Base-by-base conservation (phyloP, 495 filamentous ascomycete genomes). In the Neurospora sp. region DNA sequence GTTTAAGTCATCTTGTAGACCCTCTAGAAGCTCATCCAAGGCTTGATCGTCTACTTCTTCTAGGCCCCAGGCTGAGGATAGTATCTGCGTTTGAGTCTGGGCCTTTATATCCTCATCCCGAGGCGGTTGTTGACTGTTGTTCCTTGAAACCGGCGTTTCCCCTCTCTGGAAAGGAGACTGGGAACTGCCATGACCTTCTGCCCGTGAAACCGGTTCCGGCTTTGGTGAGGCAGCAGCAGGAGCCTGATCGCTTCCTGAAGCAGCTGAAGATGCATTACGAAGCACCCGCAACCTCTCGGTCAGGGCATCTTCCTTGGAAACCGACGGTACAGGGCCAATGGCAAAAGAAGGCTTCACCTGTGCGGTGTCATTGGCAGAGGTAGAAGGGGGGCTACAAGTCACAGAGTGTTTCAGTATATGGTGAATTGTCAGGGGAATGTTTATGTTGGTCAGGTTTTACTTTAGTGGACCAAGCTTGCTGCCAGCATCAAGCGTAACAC, bases 231-330 rank as follows among this genome's bases (percentile, higher is more conserved):
- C 31, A 35, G 35, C 35, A 35, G 35, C 35, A 35, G 35, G 39
- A 37, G 37, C 71, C 31, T 10, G 27, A 48, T 59, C 59, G 7
- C 9, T 16, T 23, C 12, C 7, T 0, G n/a, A 12, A 62, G 72
- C 35, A 37, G 39, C 70, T 72, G 39, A 23, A 40, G 35, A 38
- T 10, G 11, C n/a, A 39, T 77, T 78, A 38, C 85, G 83, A 35
- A 86, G 82, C 66, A 76, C 79, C 69, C 83, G 83, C 39, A 86
- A 76, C 48, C 85, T 80, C 16, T 77, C 82, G 1, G 82, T 75
- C 54, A 86, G 79, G 37, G 81, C 81, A 76, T 85, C 85, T 73
- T 86, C 84, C 72, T 79, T 78, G 5, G 84, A 83, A 16, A 74
- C 39, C n/a, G 79, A 72, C 46, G 76, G 76, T 14, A 73, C 73